Evolutionary conservation across 2,329 filamentous ascomycete species (phyloP).

Genomic region (Penicillium corylophilum): DNA sequence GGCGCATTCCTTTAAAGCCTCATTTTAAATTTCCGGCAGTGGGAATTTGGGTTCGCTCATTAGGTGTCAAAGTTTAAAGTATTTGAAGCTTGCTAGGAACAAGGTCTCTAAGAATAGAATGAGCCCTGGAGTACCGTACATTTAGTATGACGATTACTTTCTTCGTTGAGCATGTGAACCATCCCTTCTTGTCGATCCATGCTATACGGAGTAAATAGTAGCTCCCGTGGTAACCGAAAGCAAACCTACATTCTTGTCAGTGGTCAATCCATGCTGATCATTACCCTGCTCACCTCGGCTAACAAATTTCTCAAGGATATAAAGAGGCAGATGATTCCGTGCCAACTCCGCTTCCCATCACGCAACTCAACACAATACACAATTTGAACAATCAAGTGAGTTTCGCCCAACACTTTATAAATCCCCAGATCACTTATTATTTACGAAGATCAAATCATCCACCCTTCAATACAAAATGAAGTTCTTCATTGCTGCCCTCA

Average conservation of each 20-base stretch:
- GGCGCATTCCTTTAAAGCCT: background rate
- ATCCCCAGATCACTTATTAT: background rate
- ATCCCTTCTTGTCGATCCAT: background rate
- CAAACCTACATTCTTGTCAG: background rate
- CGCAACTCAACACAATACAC: background rate
- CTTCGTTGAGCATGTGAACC: background rate
- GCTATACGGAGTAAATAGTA: background rate
- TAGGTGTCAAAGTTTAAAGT: background rate
- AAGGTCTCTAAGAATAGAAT: background rate
- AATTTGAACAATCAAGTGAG: background rate
- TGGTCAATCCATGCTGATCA: background rate
- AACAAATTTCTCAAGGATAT: background rate
- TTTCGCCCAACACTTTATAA: background rate
- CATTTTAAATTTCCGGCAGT: background rate
- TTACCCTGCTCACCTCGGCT: background rate
- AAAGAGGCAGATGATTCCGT: background rate
- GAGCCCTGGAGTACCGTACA: background rate
- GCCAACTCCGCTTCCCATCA: too few relatives aligned
- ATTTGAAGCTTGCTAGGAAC: background rate
- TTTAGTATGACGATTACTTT: background rate
- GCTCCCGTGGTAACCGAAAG: background rate
- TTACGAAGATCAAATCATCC: background rate
- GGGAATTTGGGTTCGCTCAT: background rate
- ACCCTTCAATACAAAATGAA: background rate
- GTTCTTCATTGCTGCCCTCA: slow-evolving; percentile 1